Conservation (phyloP, 176 grass and related monocot genomes). For the Urochloa ruziziensis region DNA sequence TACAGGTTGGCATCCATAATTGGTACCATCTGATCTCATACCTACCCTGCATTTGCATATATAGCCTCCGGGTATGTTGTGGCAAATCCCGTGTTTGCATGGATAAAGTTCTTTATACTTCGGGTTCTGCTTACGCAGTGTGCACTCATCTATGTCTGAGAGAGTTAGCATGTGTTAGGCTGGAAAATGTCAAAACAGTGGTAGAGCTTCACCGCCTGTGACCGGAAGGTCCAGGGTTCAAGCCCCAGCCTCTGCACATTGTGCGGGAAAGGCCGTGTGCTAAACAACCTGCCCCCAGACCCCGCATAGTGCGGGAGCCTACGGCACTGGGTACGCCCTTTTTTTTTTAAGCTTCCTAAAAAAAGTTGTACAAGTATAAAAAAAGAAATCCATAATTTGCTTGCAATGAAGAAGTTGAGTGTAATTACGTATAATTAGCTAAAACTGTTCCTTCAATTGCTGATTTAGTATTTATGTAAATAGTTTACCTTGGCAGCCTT, state of each 20-base stretch:
- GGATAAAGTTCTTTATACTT: slow-evolving; percentile 33
- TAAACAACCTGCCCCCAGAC: too few species aligned
- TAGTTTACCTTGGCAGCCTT: slow-evolving; percentile 35
- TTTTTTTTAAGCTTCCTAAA: background rate
- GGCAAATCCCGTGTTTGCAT: slow-evolving; percentile 29
- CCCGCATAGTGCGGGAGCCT: too few species aligned
- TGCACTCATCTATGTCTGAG: slow-evolving; percentile 36
- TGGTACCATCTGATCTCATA: background rate
- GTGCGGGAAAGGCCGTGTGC: too few species aligned
- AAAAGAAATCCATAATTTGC: background rate
- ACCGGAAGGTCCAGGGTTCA: too few species aligned
- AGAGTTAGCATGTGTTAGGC: too few species aligned
- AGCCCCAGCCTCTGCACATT: too few species aligned
- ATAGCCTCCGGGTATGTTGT: slow-evolving; percentile 31
- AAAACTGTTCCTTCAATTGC: background rate
- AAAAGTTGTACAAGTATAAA: background rate
- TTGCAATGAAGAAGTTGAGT: background rate
- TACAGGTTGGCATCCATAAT: background rate
- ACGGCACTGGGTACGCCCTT: too few species aligned
- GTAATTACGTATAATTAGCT: background rate
- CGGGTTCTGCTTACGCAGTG: background rate
- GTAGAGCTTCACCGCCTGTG: too few species aligned
- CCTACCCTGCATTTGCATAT: slow-evolving; percentile 17
- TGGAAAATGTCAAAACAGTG: background rate
- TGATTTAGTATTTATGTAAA: background rate